Conservation (phyloP, 179 eudicot species). For the Kewa caespitosa region DNA sequence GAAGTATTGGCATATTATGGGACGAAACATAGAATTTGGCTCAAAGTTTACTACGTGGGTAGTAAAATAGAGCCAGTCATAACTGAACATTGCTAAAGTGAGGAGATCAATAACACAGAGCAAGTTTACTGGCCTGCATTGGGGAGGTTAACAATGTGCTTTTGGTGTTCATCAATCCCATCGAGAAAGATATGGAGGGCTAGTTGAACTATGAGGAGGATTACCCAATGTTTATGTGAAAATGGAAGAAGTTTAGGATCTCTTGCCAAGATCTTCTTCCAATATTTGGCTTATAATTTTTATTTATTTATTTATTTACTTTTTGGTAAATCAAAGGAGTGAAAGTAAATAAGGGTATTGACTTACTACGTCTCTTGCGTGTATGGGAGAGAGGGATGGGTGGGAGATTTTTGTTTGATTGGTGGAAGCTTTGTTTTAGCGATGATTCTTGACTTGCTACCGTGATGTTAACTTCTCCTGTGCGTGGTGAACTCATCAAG, state of each 20-base stretch:
- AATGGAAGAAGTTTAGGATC: background rate
- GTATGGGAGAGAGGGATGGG: background rate
- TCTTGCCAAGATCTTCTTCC: background rate
- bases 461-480: background rate
- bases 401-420: background rate
- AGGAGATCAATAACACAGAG: background rate
- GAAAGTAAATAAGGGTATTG: background rate
- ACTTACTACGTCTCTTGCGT: background rate
- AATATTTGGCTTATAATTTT: background rate
- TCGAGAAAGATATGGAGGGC: background rate
- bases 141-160: background rate
- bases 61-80: too few species aligned
- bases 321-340: background rate
- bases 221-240: background rate
- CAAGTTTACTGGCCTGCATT: background rate
- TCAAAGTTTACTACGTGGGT: too few species aligned
- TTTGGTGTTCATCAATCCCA: background rate
- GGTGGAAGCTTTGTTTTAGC: background rate
- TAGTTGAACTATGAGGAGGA: background rate
- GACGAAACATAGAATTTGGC: too few species aligned
- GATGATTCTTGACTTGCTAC: background rate
- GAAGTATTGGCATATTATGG: too few species aligned
- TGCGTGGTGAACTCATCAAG: too few species aligned
- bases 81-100: background rate
- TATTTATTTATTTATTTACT: too few species aligned